Evolutionary conservation across 805 yeast species (phyloP).

Genomic region (Vanderwaltozyma polyspora): DNA sequence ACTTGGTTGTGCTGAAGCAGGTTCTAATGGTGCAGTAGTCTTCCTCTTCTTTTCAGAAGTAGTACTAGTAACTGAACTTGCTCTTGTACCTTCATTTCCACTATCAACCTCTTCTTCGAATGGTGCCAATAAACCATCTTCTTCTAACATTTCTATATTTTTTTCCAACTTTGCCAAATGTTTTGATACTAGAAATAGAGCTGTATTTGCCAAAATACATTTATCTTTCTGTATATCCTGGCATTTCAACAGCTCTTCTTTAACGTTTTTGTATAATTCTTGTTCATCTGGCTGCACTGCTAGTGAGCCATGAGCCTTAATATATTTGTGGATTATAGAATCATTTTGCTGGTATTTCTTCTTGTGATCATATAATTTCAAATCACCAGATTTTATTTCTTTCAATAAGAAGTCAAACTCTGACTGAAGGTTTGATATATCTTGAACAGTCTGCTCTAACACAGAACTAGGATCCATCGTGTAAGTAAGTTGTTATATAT

Average conservation of each 20-base stretch:
- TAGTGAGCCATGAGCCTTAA: conserved; percentile 71
- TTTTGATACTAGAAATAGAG: conserved; percentile 63
- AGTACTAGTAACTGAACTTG: conserved; percentile 14
- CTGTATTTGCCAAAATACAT: conserved; percentile 69
- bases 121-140: conserved; percentile 68
- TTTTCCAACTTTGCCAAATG: conserved; percentile 64
- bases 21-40: conserved; percentile 10
- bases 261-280: conserved; percentile 50
- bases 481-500: too few species aligned
- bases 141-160: conserved; percentile 64
- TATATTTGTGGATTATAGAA: conserved; percentile 69
- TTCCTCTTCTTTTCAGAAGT: conserved; percentile 12
- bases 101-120: conserved; percentile 31
- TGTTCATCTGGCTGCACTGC: conserved; percentile 75
- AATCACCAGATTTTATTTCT: conserved; percentile 65
- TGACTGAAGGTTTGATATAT: conserved; percentile 73
- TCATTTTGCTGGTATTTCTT: conserved; percentile 62
- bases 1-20: conserved; percentile 6
- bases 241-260: conserved; percentile 53
- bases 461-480: conserved; percentile 84
- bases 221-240: conserved; percentile 65
- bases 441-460: conserved; percentile 59
- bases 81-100: conserved; percentile 23
- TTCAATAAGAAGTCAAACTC: conserved; percentile 73
- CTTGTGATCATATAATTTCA: conserved; percentile 51